A percentile compares a stretch with the other conserved stretches of the same genome.
phyloP scores from a whole-genome alignment of 129 eudicot genomes.

The Flaveria bidentis region DNA sequence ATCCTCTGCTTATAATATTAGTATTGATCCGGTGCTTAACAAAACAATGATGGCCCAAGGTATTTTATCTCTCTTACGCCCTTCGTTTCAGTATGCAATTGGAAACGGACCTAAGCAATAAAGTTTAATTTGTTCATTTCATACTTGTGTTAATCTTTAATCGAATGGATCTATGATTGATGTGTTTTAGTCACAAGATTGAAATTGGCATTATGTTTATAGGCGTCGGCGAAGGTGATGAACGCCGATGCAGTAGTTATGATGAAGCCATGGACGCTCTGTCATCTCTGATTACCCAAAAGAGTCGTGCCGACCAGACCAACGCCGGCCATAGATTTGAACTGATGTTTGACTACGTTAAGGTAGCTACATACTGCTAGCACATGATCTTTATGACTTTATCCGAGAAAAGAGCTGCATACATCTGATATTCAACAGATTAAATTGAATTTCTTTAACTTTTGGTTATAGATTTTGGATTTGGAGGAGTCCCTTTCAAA shows the following conservation, averaged over 20 bases:
- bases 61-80: not conserved
- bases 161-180: not conserved
- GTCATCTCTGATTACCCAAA: slow-evolving; percentile 81
- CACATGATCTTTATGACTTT: too few species aligned
- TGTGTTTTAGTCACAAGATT: not conserved
- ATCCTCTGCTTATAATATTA: too few species aligned
- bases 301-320: slow-evolving; percentile 76
- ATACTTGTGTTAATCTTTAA: not conserved
- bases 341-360: slow-evolving; percentile 68
- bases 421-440: slow-evolving; percentile 16
- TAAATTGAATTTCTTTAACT: not conserved
- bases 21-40: too few species aligned
- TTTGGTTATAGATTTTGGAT: slow-evolving; percentile 60
- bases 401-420: too few species aligned
- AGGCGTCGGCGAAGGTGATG: slow-evolving; percentile 34
- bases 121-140: not conserved
- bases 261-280: slow-evolving; percentile 96
- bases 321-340: slow-evolving; percentile 73
- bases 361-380: slow-evolving; percentile 40
- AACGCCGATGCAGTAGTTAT: slow-evolving; percentile 41
- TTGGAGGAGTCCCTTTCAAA: slow-evolving; percentile 72
- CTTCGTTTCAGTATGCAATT: not conserved
- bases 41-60: slow-evolving; percentile 27
- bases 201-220: slow-evolving; percentile 12
- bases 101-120: too few species aligned